Conservation (phyloP, 306 rosid genomes). For the Cicer arietinum region DNA sequence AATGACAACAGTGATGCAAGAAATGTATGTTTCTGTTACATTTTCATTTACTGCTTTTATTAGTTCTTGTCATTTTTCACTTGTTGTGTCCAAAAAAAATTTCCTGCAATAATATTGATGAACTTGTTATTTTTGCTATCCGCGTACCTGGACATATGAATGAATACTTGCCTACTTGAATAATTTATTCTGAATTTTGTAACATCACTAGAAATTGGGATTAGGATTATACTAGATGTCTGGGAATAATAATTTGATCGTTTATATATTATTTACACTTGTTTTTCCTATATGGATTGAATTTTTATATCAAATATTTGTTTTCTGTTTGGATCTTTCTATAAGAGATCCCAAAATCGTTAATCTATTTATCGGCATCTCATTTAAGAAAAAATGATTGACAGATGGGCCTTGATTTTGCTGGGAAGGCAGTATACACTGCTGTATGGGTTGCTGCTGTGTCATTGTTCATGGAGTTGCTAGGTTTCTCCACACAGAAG, state of each 20-base stretch:
- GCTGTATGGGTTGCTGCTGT: constrained; percentile 99
- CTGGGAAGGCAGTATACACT: constrained; percentile 89
- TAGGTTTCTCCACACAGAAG: constrained; percentile 96
- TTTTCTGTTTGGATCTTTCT: constrained; percentile 36
- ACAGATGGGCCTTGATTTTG: constrained; percentile 94
- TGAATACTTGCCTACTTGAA: constrained; percentile 29
- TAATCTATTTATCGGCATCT: constrained; percentile 24
- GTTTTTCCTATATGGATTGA: constrained; percentile 31
- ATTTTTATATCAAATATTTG: constrained; percentile 18
- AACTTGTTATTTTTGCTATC: constrained; percentile 35
- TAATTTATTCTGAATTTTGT: not conserved
- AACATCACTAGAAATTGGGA: constrained; percentile 2
- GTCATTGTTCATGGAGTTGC: constrained; percentile 94
- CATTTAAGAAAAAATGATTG: constrained; percentile 38
- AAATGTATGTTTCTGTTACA: constrained; percentile 72
- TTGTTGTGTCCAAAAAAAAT: constrained; percentile 14
- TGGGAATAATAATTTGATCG: not conserved
- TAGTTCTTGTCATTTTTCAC: constrained; percentile 30
- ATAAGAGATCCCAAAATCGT: constrained; percentile 25
- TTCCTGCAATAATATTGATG: constrained; percentile 31
- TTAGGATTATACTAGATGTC: constrained; percentile 3
- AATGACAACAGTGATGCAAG: constrained; percentile 79
- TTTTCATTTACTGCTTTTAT: constrained; percentile 35
- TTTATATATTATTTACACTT: constrained; percentile 25
- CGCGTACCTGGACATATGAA: not conserved